phyloP scores from a whole-genome alignment of 768 basidiomycete species.

The Mycena metata region DNA sequence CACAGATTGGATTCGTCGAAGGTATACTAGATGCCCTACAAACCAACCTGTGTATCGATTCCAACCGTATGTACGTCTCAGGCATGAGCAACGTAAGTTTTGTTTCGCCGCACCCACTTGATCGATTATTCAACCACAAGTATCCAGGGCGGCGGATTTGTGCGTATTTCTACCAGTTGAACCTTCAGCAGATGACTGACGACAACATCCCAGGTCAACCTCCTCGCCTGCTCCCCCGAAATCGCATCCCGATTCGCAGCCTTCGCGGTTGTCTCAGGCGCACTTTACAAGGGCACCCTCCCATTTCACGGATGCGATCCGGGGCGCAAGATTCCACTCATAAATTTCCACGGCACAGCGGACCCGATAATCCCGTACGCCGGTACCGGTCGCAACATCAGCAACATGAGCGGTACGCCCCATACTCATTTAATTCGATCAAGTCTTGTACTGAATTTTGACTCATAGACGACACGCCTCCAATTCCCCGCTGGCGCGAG shows the following conservation, averaged over 20 bases:
- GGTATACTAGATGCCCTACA: constrained; percentile 23
- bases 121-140: not conserved
- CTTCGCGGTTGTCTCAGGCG: constrained; percentile 39
- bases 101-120: not conserved
- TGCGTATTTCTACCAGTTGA: constrained; percentile 6
- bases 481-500: constrained; percentile 27
- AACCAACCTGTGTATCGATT: constrained; percentile 39
- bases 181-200: too few species aligned
- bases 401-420: not conserved
- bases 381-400: constrained; percentile 32
- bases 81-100: constrained; percentile 39
- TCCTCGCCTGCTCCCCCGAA: constrained; percentile 36
- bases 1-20: constrained; percentile 34
- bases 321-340: constrained; percentile 32
- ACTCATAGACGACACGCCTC: constrained; percentile 26
- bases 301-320: constrained; percentile 33
- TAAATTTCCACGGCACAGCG: constrained; percentile 36
- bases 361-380: constrained; percentile 34
- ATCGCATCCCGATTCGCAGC: constrained; percentile 34
- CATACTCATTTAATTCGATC: not conserved
- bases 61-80: constrained; percentile 37
- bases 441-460: not conserved
- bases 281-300: constrained; percentile 35
- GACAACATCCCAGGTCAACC: constrained; percentile 28
- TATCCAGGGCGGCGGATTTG: constrained; percentile 37